Evolutionary conservation across 2,329 filamentous ascomycete genomes (phyloP), one percentile per base, ranked within the genome.

Genomic region (Penicillium sp.): DNA sequence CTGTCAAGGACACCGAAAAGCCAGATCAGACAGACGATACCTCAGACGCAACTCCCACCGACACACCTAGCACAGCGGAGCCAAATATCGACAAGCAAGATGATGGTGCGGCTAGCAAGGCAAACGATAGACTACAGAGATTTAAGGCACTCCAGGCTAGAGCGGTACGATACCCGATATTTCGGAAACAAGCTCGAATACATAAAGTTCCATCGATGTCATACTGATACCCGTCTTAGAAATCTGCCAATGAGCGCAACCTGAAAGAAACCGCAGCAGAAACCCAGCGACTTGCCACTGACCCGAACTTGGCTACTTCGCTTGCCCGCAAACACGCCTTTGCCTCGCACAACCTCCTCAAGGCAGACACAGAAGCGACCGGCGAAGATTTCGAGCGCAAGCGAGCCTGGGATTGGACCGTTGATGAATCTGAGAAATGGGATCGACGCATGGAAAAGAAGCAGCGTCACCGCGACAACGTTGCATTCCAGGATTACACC

Each of bases 331-430:
- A 92, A 69, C 90, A 91, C 68, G 93, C 91, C 54, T 87, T 95
- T 64, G 93, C 95, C 21, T 87, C 89, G 6, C 91, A 97, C 74
- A 99, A 98, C 71, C 85, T 99, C 0, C 83, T 97, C 44, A 96
- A 96, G 79, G 91, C 92, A 4, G 92, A 97, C 68, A 88, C 92
- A 1, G 90, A 93, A 73, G 91, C 90, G 19, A 81, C 83, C 0
- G 92, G 92, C 33, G 91, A 90, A 54, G 95, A 98, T 74, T 99
- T 98, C 70, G 95, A 99, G 81, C 90, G 95, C 64, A 97, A 98
- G 78, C 88, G 95, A 41, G 95, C 95, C 1, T 99, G 95, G 95
- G 95, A 98, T 78, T 99, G 95, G 90, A 99, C 95, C 1, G 81
- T 93, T 7, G 95, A 99, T 63, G 95, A 99, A 77, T 90, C 87